These are phyloP conservation scores for Exobasidium cylindrosporum DNA, from an alignment of 1,284 basidiomycete species.

Conservation along the genomic window DNA sequence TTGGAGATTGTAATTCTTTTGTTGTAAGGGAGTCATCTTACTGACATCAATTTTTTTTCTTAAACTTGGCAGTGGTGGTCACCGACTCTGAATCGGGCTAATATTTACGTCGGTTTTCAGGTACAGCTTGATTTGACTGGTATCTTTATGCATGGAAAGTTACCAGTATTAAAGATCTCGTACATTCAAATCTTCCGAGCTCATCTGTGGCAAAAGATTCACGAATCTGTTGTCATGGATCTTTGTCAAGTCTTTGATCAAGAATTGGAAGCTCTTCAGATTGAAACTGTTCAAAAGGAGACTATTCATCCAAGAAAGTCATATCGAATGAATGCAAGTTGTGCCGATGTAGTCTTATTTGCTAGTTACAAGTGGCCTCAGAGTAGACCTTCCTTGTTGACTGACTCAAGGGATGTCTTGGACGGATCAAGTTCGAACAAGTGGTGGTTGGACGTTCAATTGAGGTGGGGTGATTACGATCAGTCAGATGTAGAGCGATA, in stretches of 20 bases:
- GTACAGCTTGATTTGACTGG: slow-evolving; percentile 96
- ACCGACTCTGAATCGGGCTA: slow-evolving; percentile 89
- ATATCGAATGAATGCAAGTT: slow-evolving; percentile 99
- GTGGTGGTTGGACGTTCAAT: slow-evolving; percentile 95
- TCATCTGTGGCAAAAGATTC: slow-evolving; percentile 87
- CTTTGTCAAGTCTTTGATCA: slow-evolving; percentile 94
- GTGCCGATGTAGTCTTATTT: slow-evolving; percentile 92
- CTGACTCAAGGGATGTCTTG: slow-evolving; percentile 91
- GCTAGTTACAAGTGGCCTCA: slow-evolving; percentile 92
- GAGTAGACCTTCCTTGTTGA: slow-evolving; percentile 88
- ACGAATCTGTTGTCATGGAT: slow-evolving; percentile 89
- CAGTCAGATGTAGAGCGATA: slow-evolving; percentile 76
- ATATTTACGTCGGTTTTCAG: slow-evolving; percentile 99
- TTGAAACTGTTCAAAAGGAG: slow-evolving; percentile 99
- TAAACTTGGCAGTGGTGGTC: too few species aligned
- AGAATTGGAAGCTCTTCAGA: slow-evolving; percentile 94
- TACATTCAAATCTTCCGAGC: slow-evolving; percentile 99
- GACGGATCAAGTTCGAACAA: slow-evolving; percentile 98
- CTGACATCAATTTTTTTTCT: too few species aligned
- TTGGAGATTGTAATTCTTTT: too few species aligned
- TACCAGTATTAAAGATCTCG: slow-evolving; percentile 73
- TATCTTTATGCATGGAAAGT: slow-evolving; percentile 85
- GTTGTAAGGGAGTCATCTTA: too few species aligned
- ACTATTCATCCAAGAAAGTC: slow-evolving; percentile 97
- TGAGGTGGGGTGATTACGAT: slow-evolving; percentile 99